A percentile compares a stretch with the other conserved stretches of the same genome.
Conservation (phyloP, 768 basidiomycete species). For the Terana coerulea region DNA sequence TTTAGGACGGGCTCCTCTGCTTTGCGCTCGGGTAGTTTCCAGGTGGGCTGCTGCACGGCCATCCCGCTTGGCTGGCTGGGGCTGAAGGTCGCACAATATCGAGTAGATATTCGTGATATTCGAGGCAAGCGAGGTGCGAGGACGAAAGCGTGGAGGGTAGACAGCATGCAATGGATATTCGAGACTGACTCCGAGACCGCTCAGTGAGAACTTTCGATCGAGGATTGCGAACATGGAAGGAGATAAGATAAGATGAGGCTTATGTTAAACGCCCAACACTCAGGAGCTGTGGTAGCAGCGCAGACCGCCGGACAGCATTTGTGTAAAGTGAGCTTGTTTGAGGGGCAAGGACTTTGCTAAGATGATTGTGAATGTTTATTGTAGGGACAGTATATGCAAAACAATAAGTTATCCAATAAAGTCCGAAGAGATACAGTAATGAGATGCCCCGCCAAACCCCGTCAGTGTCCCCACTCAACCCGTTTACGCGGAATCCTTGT, state of each 20-base stretch:
- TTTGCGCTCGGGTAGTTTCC: slow-evolving; percentile 44
- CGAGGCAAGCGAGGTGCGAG: not conserved
- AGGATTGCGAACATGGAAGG: slow-evolving; percentile 6
- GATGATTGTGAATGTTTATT: no score
- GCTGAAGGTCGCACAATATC: not conserved
- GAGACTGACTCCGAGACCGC: slow-evolving; percentile 1
- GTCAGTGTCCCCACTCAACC: no score
- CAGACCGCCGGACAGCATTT: no score
- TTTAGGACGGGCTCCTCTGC: slow-evolving; percentile 64
- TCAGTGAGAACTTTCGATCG: slow-evolving; percentile 2
- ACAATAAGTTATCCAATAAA: no score
- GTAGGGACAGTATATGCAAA: no score
- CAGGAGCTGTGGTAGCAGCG: no score
- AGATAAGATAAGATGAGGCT: slow-evolving; percentile 3
- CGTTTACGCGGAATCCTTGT: slow-evolving; percentile 5
- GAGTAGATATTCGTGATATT: not conserved
- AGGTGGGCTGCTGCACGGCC: slow-evolving; percentile 57
- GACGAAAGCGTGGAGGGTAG: not conserved
- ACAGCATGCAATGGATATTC: not conserved
- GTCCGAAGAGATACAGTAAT: no score
- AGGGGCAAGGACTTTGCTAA: no score
- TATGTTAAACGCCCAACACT: no score
- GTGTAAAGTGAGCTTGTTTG: no score
- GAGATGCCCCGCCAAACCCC: no score
- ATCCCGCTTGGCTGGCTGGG: slow-evolving; percentile 28